phyloP scores from a whole-genome alignment of 2,329 filamentous ascomycete species.

The Trichophyton simii region DNA sequence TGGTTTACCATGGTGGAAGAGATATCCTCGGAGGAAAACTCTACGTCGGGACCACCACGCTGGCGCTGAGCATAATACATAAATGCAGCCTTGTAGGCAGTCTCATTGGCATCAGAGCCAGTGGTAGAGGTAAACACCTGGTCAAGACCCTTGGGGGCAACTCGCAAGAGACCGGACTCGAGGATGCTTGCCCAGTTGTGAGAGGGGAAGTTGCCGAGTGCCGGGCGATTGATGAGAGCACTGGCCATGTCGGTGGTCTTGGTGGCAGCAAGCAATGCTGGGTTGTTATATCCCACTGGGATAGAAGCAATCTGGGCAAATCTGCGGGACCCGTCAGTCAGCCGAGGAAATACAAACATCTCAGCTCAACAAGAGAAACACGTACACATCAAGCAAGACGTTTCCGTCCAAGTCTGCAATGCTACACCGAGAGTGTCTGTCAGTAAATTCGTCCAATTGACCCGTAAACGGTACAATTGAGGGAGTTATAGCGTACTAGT shows the following conservation, averaged over 20 bases:
- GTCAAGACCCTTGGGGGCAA: conserved; percentile 68
- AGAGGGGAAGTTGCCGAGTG: conserved; percentile 80
- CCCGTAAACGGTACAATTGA: neutral
- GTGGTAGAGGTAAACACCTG: conserved; percentile 86
- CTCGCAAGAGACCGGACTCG: conserved; percentile 65
- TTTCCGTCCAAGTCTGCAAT: conserved; percentile 42
- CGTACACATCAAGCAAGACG: conserved; percentile 39
- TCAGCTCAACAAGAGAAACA: neutral
- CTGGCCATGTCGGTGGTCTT: conserved; percentile 65
- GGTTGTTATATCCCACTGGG: conserved; percentile 86
- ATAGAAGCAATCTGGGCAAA: conserved; percentile 92
- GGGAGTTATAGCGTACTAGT: conserved; percentile 45
- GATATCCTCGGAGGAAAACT: conserved; percentile 70
- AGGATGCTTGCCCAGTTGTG: conserved; percentile 72
- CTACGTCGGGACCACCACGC: conserved; percentile 62
- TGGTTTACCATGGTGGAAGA: conserved; percentile 67
- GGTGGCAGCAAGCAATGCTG: conserved; percentile 55
- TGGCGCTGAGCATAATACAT: conserved; percentile 77
- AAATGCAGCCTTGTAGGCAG: conserved; percentile 89
- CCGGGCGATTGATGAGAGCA: conserved; percentile 75
- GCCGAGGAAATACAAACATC: neutral
- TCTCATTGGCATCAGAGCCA: conserved; percentile 86
- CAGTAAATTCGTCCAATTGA: neutral
- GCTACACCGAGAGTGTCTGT: conserved; percentile 15
- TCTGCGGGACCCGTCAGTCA: conserved; percentile 27